A percentile compares a stretch with the other conserved stretches of the same genome.
Conservation (phyloP, 306 rosid species). For the Pyrus betulifolia region DNA sequence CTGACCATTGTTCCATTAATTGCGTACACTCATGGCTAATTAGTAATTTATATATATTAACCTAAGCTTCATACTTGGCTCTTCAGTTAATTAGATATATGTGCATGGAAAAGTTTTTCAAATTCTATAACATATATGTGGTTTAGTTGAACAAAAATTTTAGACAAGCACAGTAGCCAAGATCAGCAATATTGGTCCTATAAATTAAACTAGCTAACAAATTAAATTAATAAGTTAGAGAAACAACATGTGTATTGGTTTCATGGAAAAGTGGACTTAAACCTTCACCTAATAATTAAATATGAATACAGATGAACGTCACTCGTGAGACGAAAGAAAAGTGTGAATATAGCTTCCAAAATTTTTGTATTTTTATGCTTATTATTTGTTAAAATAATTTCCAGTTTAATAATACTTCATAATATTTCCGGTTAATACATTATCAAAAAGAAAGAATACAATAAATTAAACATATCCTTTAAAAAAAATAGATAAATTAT, state of each 20-base stretch:
- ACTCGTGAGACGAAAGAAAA: not conserved
- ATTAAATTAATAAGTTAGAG: not conserved
- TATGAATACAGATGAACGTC: not conserved
- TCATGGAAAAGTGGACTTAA: not conserved
- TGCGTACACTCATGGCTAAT: not conserved
- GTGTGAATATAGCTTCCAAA: no score
- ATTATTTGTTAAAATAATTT: not conserved
- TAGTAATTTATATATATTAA: not conserved
- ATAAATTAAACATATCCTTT: no score
- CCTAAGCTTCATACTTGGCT: no score
- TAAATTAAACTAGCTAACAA: not conserved
- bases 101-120: no score
- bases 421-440: not conserved
- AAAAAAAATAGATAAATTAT: no score
- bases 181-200: not conserved
- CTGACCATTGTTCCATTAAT: not conserved
- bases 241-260: not conserved
- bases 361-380: no score
- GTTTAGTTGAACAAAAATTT: not conserved
- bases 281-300: not conserved
- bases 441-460: not conserved
- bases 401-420: not conserved
- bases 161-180: not conserved
- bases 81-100: no score
- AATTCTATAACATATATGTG: no score